phyloP scores from a whole-genome alignment of 2,329 filamentous ascomycete species.

The Corinectria fuckeliana region DNA sequence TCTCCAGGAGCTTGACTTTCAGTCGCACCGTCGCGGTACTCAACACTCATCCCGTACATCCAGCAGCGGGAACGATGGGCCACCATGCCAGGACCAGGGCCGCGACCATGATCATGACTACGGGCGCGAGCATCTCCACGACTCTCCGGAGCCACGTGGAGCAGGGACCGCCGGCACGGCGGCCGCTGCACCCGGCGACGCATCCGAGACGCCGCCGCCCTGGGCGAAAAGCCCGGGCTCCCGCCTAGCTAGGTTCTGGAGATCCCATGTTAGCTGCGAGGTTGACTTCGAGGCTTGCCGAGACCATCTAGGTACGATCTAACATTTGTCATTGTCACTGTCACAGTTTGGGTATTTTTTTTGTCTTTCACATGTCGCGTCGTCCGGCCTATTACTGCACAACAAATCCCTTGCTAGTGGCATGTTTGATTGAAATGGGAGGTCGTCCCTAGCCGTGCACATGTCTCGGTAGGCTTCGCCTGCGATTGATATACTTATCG shows the following conservation, averaged over 20 bases:
- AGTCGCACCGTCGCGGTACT: neutral
- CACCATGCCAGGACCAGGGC: conserved; percentile 11
- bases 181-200: conserved; percentile 13
- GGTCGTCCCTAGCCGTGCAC: neutral
- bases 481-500: neutral
- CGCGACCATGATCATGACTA: neutral
- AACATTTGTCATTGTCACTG: neutral
- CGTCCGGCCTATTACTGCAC: neutral
- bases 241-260: conserved; percentile 27
- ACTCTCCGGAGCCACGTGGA: conserved; percentile 25
- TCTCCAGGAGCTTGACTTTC: conserved; percentile 27
- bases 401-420: neutral
- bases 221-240: conserved; percentile 4
- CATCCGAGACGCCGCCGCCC: conserved; percentile 12
- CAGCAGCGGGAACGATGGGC: neutral
- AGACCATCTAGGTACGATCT: conserved; percentile 36
- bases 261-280: conserved; percentile 33
- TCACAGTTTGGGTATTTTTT: neutral
- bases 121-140: neutral
- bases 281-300: conserved; percentile 32
- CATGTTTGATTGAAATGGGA: neutral
- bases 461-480: neutral
- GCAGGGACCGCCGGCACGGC: conserved; percentile 34
- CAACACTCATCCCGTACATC: neutral
- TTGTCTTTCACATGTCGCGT: neutral